Percentiles rank a stretch among this genome's conserved stretches.
Conservation (phyloP, 495 filamentous ascomycete genomes). For the Aspergillus egyptiacus region DNA sequence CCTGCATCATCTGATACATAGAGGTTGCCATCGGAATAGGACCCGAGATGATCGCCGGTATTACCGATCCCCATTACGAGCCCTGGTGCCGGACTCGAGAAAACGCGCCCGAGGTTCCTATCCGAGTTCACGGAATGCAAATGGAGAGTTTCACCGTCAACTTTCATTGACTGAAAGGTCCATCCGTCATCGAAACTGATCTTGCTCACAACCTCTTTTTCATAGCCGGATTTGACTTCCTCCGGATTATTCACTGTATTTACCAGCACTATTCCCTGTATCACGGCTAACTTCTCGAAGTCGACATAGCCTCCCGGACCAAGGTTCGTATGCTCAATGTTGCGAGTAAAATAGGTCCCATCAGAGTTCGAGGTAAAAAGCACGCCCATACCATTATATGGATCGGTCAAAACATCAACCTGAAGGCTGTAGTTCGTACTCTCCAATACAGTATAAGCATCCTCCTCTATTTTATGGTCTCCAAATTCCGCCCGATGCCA, state of each 20-base stretch:
- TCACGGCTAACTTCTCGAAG: slow-evolving; percentile 83
- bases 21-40: slow-evolving; percentile 63
- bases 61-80: slow-evolving; percentile 91
- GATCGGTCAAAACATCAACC: slow-evolving; percentile 76
- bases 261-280: slow-evolving; percentile 86
- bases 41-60: slow-evolving; percentile 62
- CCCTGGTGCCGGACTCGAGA: slow-evolving; percentile 88
- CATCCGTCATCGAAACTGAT: slow-evolving; percentile 95
- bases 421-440: slow-evolving; percentile 96
- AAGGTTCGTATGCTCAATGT: slow-evolving; percentile 86
- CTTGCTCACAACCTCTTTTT: slow-evolving; percentile 63
- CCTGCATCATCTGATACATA: slow-evolving; percentile 92
- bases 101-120: slow-evolving; percentile 74
- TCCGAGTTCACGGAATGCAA: slow-evolving; percentile 85
- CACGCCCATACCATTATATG: slow-evolving; percentile 65
- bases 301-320: slow-evolving; percentile 66
- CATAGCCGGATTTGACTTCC: slow-evolving; percentile 52
- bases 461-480: slow-evolving; percentile 68
- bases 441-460: slow-evolving; percentile 90
- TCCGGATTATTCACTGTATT: slow-evolving; percentile 86
- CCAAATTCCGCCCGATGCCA: slow-evolving; percentile 95
- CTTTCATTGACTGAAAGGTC: slow-evolving; percentile 62
- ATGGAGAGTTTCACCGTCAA: slow-evolving; percentile 58
- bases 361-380: slow-evolving; percentile 93
- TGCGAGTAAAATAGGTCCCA: slow-evolving; percentile 88